These are phyloP conservation scores for Lipomyces starkeyi DNA, from an alignment of 805 yeast species.

Conservation along the genomic window DNA sequence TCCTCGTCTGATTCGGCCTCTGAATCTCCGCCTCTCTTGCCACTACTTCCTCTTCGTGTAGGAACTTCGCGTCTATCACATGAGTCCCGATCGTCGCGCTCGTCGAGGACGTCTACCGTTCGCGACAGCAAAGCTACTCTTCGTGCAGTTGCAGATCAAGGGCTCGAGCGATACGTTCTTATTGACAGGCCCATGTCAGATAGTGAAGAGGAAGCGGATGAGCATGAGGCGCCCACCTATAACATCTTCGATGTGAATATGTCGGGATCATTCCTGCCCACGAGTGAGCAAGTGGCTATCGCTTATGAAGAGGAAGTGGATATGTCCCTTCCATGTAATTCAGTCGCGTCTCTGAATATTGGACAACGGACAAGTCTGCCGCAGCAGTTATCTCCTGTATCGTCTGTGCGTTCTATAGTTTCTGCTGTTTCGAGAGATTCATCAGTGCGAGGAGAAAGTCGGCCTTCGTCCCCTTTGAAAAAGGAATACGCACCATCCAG, in stretches of 20 bases:
- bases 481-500: conserved; percentile 17
- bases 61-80: conserved; percentile 1
- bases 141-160: background rate
- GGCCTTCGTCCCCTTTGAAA: conserved; percentile 22
- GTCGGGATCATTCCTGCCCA: background rate
- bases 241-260: background rate
- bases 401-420: background rate
- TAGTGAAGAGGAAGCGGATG: conserved; percentile 14
- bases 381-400: background rate
- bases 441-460: background rate
- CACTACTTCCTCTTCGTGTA: conserved; percentile 1
- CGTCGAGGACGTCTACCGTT: conserved; percentile 21
- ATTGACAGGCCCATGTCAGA: conserved; percentile 21
- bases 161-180: conserved; percentile 11
- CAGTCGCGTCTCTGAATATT: background rate
- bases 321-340: background rate
- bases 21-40: conserved; percentile 6
- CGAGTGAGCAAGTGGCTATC: background rate
- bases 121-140: conserved; percentile 30
- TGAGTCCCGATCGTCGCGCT: conserved; percentile 2
- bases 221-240: background rate
- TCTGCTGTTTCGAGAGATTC: conserved; percentile 7
- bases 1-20: background rate
- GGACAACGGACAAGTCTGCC: background rate
- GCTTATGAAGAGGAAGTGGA: background rate